Evolutionary conservation across 192 early-diverging fungal genomes (phyloP).

Genomic region (Backusella circina): DNA sequence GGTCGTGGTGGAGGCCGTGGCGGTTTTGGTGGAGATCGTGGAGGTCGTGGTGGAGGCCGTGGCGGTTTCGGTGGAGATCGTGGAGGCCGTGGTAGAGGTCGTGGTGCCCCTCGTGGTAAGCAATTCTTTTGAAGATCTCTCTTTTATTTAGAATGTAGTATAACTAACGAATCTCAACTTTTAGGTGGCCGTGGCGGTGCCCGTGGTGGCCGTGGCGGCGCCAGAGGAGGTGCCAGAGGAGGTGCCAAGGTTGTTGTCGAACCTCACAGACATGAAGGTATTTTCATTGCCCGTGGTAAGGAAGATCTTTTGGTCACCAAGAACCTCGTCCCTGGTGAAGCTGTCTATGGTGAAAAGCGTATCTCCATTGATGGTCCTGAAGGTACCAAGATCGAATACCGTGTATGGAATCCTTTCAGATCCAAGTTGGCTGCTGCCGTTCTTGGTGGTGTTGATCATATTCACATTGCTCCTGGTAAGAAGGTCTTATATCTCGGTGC

Average conservation of each 20-base stretch:
- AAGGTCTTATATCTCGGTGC: constrained; percentile 99
- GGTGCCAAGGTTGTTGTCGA: constrained; percentile 95
- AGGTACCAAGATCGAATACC: constrained; percentile 95
- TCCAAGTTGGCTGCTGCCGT: constrained; percentile 98
- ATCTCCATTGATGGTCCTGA: constrained; percentile 93
- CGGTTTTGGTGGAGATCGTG: constrained; percentile 46
- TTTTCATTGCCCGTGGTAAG: constrained; percentile 98
- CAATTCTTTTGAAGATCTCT: no score
- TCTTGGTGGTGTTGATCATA: constrained; percentile 93
- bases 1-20: constrained; percentile 51
- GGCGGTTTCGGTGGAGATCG: constrained; percentile 33
- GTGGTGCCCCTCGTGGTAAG: constrained; percentile 32
- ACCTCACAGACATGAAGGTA: constrained; percentile 93
- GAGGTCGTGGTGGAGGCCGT: no score
- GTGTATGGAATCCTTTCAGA: constrained; percentile 99
- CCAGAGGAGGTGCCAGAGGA: constrained; percentile 73
- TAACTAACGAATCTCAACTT: no score
- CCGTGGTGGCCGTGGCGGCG: constrained; percentile 57
- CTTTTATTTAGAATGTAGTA: no score
- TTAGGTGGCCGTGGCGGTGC: constrained; percentile 23
- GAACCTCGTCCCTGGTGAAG: constrained; percentile 96
- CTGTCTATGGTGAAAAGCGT: constrained; percentile 98
- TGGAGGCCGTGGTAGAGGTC: no score
- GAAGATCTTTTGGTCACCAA: constrained; percentile 98
- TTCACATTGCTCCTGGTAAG: constrained; percentile 90